These are phyloP conservation scores for Talaromyces stipitatus DNA, from an alignment of 495 filamentous ascomycete species.

Conservation along the genomic window DNA sequence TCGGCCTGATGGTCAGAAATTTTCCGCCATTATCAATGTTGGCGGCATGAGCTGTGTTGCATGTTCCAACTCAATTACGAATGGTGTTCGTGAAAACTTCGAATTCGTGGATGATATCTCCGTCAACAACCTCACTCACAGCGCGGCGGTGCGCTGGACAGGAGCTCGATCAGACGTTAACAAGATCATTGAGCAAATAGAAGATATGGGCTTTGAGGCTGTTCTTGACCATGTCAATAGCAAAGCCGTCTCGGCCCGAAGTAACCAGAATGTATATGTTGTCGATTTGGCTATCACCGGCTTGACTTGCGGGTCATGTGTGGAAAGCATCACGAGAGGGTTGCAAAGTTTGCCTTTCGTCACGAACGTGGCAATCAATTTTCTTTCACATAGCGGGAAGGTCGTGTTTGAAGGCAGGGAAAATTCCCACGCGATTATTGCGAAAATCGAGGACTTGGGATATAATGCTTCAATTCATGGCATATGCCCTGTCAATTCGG, in stretches of 20 bases:
- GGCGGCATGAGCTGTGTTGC: slow-evolving; percentile 58
- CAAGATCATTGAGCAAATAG: slow-evolving; percentile 40
- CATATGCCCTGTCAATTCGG: slow-evolving; percentile 66
- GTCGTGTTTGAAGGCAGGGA: slow-evolving; percentile 50
- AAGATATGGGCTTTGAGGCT: slow-evolving; percentile 51
- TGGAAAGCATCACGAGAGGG: slow-evolving; percentile 53
- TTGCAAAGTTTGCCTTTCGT: slow-evolving; percentile 59
- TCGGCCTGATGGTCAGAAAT: slow-evolving; percentile 12
- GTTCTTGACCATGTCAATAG: slow-evolving; percentile 25
- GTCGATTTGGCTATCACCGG: slow-evolving; percentile 66
- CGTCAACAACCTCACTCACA: slow-evolving; percentile 53
- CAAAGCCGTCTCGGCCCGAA: slow-evolving; percentile 22
- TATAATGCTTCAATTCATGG: slow-evolving; percentile 71
- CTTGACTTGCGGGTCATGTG: slow-evolving; percentile 79
- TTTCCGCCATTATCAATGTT: slow-evolving; percentile 42
- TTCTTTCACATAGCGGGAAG: slow-evolving; percentile 65
- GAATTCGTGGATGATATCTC: slow-evolving; percentile 44
- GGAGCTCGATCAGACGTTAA: slow-evolving; percentile 33
- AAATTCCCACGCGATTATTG: slow-evolving; percentile 50
- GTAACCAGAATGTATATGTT: slow-evolving; percentile 25
- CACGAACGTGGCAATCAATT: slow-evolving; percentile 56
- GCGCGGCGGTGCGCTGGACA: slow-evolving; percentile 39
- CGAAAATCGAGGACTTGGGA: slow-evolving; percentile 71
- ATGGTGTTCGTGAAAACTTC: slow-evolving; percentile 34
- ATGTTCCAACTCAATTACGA: slow-evolving; percentile 48